phyloP scores from a whole-genome alignment of 2,329 filamentous ascomycete species.

The Sarocladium brachiariae region DNA sequence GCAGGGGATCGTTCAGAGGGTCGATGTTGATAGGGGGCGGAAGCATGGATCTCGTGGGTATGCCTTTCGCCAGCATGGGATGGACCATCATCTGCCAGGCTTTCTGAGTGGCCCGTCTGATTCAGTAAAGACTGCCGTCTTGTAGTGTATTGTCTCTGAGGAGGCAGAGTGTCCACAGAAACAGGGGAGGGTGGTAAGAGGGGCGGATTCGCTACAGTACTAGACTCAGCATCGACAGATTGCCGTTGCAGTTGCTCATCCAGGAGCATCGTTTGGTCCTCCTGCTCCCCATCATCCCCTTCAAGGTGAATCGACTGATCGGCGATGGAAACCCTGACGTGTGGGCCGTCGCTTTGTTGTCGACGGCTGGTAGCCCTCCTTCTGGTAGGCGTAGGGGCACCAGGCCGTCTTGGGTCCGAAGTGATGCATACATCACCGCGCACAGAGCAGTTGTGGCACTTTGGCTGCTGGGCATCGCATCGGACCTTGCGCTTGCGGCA shows the following conservation, averaged over 20 bases:
- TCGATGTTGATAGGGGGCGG: too few relatives aligned
- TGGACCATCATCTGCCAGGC: background rate
- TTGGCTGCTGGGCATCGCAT: conserved; percentile 21
- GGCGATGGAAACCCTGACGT: too few relatives aligned
- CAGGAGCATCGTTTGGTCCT: background rate
- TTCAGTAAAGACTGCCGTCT: background rate
- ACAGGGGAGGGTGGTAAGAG: background rate
- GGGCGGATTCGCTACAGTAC: background rate
- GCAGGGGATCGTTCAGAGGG: background rate
- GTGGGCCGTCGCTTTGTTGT: background rate
- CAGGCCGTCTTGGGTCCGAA: conserved; percentile 1
- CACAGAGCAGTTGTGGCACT: conserved; percentile 20
- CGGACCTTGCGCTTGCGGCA: conserved; percentile 24
- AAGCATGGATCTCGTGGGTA: too few relatives aligned
- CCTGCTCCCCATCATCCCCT: background rate
- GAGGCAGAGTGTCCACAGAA: background rate
- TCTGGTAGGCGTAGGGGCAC: background rate
- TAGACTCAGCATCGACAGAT: too few relatives aligned
- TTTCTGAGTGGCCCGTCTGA: background rate
- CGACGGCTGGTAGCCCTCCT: background rate
- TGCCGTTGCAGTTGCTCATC: conserved; percentile 4
- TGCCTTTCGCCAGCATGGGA: too few relatives aligned
- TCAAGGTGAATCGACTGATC: too few relatives aligned
- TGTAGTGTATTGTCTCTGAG: too few relatives aligned
- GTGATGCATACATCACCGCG: conserved; percentile 1